phyloP scores from a whole-genome alignment of 2,329 filamentous ascomycete genomes.

The Cryphonectria japonica region DNA sequence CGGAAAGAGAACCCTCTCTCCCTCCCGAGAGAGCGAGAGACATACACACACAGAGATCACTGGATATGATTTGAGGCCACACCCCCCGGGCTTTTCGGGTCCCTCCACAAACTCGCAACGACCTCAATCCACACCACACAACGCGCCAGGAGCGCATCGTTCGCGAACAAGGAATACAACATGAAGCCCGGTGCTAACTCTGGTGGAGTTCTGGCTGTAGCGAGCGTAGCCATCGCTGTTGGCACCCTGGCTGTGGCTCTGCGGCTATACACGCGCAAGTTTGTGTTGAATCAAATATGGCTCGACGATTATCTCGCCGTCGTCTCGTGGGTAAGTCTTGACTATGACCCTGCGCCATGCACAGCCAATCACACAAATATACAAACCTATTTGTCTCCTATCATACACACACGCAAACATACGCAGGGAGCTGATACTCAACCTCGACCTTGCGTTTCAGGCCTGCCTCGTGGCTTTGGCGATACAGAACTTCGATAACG shows the following conservation, averaged over 20 bases:
- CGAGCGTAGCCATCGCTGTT: slow-evolving; percentile 1
- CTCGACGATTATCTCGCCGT: slow-evolving; percentile 39
- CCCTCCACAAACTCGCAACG: neutral
- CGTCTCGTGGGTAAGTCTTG: slow-evolving; percentile 44
- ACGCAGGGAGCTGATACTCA: slow-evolving; percentile 3
- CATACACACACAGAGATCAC: neutral
- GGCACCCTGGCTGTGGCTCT: slow-evolving; percentile 32
- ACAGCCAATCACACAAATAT: neutral
- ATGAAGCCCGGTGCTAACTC: slow-evolving; percentile 17
- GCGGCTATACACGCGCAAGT: slow-evolving; percentile 38
- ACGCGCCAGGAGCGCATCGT: neutral
- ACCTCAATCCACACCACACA: neutral
- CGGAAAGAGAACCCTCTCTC: neutral
- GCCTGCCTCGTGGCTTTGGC: slow-evolving; percentile 25
- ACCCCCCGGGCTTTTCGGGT: neutral
- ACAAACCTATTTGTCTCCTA: too few species aligned
- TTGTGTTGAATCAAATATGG: slow-evolving; percentile 36
- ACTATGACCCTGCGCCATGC: neutral
- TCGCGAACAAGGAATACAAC: neutral
- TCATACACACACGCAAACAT: neutral
- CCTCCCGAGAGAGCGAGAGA: neutral
- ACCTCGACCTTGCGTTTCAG: slow-evolving; percentile 10
- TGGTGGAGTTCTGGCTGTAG: slow-evolving; percentile 14
- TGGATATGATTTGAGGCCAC: slow-evolving; percentile 3
- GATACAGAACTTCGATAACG: slow-evolving; percentile 8